Percentiles rank a stretch among this genome's conserved stretches.
phyloP scores from a whole-genome alignment of 164 flowering plant species.

The Piper longum region DNA sequence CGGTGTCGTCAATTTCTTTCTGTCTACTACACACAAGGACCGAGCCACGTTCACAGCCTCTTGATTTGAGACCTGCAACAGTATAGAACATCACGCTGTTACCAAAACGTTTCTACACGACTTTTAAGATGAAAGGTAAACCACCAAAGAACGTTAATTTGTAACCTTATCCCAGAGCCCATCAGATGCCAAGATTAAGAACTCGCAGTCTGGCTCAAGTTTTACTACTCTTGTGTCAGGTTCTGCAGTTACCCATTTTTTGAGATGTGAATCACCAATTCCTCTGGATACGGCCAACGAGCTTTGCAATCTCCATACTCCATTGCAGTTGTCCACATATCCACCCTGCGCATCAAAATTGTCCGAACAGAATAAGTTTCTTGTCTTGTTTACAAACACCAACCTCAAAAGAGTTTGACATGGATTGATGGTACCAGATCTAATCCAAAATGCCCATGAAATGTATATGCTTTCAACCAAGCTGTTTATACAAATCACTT shows the following conservation, averaged over 20 bases:
- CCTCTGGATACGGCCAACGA: slow-evolving; percentile 72
- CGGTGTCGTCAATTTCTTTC: slow-evolving; percentile 21
- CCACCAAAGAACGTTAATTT: slow-evolving; percentile 1
- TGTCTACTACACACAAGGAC: slow-evolving; percentile 21
- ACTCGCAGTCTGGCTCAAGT: slow-evolving; percentile 52
- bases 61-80: slow-evolving; percentile 58
- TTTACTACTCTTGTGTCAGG: slow-evolving; percentile 57
- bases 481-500: too few relatives aligned
- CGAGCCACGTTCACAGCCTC: slow-evolving; percentile 69
- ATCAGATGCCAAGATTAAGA: slow-evolving; percentile 76
- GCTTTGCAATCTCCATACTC: slow-evolving; percentile 86
- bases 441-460: too few relatives aligned
- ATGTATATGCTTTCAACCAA: too few relatives aligned
- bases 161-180: slow-evolving; percentile 87
- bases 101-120: slow-evolving; percentile 14
- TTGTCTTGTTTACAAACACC: too few relatives aligned
- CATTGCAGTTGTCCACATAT: slow-evolving; percentile 61
- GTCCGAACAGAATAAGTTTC: too few relatives aligned
- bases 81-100: not conserved
- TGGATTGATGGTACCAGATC: too few relatives aligned
- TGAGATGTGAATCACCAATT: slow-evolving; percentile 61
- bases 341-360: slow-evolving; percentile 41
- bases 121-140: slow-evolving; percentile 4
- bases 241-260: slow-evolving; percentile 74
- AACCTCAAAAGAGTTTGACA: too few relatives aligned